Percentiles rank a stretch among this genome's conserved stretches.
phyloP scores from a whole-genome alignment of 2,329 filamentous ascomycete species.

The Lanzia echinophila region DNA sequence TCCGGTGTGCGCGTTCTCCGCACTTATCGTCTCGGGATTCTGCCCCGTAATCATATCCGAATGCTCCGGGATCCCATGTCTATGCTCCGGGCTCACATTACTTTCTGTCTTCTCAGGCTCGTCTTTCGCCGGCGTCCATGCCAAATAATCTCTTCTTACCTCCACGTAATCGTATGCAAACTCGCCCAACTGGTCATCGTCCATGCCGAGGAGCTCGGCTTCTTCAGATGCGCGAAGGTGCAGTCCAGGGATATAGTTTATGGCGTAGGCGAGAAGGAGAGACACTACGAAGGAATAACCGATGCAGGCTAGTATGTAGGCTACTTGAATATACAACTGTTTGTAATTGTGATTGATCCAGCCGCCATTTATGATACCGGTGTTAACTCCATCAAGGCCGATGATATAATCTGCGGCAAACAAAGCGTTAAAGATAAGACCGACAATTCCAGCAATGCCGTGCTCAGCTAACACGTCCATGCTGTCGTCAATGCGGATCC shows the following conservation, averaged over 20 bases:
- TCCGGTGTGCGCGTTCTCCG: constrained; percentile 33
- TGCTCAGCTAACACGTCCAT: constrained; percentile 69
- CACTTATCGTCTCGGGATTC: background rate
- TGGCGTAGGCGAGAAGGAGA: constrained; percentile 63
- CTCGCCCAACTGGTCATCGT: constrained; percentile 84
- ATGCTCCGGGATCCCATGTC: constrained; percentile 68
- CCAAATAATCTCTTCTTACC: constrained; percentile 80
- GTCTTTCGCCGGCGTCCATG: constrained; percentile 71
- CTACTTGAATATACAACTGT: constrained; percentile 72
- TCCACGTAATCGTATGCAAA: constrained; percentile 90
- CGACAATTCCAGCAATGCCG: constrained; percentile 62
- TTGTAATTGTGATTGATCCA: constrained; percentile 71
- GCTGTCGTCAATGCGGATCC: constrained; percentile 61
- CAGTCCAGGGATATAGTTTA: constrained; percentile 71
- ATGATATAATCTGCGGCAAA: constrained; percentile 66
- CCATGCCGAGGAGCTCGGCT: constrained; percentile 80
- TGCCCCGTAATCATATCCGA: constrained; percentile 55
- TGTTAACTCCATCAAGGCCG: constrained; percentile 72
- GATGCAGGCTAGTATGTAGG: constrained; percentile 61
- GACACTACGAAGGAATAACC: constrained; percentile 69
- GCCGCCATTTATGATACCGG: constrained; percentile 53
- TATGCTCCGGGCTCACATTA: constrained; percentile 54
- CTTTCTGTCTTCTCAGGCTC: constrained; percentile 48
- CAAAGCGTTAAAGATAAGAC: constrained; percentile 65
- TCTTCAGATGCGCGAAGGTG: constrained; percentile 75